phyloP scores from a whole-genome alignment of 306 rosid genomes.

The Pyrus betulifolia region DNA sequence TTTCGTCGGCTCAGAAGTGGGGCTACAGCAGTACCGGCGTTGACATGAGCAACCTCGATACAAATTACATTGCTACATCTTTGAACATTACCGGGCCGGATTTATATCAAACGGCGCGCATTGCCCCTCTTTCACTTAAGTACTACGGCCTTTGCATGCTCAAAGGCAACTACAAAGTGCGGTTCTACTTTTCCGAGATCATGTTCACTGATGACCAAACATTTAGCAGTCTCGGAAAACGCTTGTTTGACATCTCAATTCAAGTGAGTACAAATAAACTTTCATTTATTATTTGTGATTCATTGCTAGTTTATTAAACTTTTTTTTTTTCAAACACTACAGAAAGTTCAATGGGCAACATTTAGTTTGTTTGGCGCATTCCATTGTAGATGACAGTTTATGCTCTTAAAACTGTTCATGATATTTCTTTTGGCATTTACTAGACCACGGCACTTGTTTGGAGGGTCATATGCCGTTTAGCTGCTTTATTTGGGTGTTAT shows the following conservation, averaged over 20 bases:
- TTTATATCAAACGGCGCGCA: slow-evolving; percentile 50
- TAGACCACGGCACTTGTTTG: neutral
- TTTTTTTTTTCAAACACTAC: no score
- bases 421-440: neutral
- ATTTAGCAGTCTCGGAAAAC: slow-evolving; percentile 39
- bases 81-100: slow-evolving; percentile 24
- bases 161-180: slow-evolving; percentile 56
- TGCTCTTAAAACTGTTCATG: neutral
- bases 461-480: neutral
- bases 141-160: slow-evolving; percentile 67
- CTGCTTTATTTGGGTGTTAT: neutral
- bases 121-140: slow-evolving; percentile 55
- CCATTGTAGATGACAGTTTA: neutral
- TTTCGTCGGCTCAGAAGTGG: slow-evolving; percentile 32
- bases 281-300: no score
- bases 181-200: slow-evolving; percentile 69
- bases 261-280: slow-evolving; percentile 28
- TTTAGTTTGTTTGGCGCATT: neutral
- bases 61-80: slow-evolving; percentile 11
- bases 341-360: neutral
- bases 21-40: slow-evolving; percentile 65
- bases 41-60: neutral
- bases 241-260: slow-evolving; percentile 64
- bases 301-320: no score
- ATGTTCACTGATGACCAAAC: slow-evolving; percentile 33